Evolutionary conservation across 2,329 filamentous ascomycete species (phyloP), one percentile per base, ranked within the genome.

Genomic region (Colletotrichum sp.): DNA sequence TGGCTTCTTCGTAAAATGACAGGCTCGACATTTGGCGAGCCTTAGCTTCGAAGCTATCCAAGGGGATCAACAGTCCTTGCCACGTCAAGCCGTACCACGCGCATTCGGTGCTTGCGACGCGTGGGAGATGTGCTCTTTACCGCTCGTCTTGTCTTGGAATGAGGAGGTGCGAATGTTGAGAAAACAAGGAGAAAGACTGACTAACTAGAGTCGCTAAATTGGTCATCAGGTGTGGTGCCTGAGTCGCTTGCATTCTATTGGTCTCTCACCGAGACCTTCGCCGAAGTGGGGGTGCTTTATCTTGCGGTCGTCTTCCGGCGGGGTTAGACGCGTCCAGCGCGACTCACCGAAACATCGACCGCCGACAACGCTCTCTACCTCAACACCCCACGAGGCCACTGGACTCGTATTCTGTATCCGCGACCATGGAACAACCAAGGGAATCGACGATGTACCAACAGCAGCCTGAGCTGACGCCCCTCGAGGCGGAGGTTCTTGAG

Each of bases 401-500:
- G 65, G 66, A 4, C 9, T 66, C 34, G 62, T 9, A 24, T 13
- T 36, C 56, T 58, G 28, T 16, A 10, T 16, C 61, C 15, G 21
- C 30, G 13, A 66, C 13, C 32, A 77, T 77, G 76, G 76, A 77
- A 10, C 70, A 74, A 48, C 32, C 32, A 55, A 62, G 72, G 26
- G 75, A 78, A n/a, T 62, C 76, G 13, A 34, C 58, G 24, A 79
- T 86, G 10, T 81, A 87, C 64, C 73, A 76, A 55, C 84, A 86
- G 4, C 85, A 86, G 36, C 88, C 89, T 26, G 91, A 93, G 80
- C 88, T 98, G 77, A 90, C 93, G 1, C 94, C 95, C 6, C 90
- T 98, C 9, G 96, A 99, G 87, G 96, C 98, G 84, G 95, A 98
- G 83, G 94, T 99, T 2, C 89, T 99, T 1, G 96, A 98, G 77